Evolutionary conservation across 331 rosid genomes (phyloP), one percentile per base, ranked within the genome.

Genomic region (Pyrus hybrid): DNA sequence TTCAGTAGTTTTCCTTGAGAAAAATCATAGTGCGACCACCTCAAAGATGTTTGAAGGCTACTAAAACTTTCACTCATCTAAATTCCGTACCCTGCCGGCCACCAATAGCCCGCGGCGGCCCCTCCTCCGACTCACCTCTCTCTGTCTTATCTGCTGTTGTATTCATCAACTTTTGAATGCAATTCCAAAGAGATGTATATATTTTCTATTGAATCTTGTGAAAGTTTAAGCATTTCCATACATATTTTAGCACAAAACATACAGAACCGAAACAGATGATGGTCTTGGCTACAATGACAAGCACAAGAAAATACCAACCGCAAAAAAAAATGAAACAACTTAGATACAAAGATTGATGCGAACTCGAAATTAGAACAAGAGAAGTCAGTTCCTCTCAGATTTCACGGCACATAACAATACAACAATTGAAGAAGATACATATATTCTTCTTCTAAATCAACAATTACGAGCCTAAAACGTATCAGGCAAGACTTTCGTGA

Each of bases 331-430:
- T 37, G 13, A 37, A 37, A 73, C 80, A 84, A 77, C 35, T 81
- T 85, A 65, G 87, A 87, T 89, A 88, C 96, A 89, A 72, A 81
- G 87, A 88, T 76, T 71, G 85, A 80, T 49, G 85, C 76, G 68
- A 61, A 80, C 23, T 53, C 80, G 68, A 81, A 85, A 85, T 81
- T 84, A 70, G 85, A 82, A 85, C 74, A 84, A 78, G 67, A 63
- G 53, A 83, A 63, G 66, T 60, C 77, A 63, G 87, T 87, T 87
- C 86, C 87, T 82, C 91, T 71, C 79, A 64, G 76, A 77, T 83
- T 86, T 85, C 80, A 83, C 86, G 82, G 83, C 85, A 84, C 86
- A 83, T 81, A 78, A 86, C 87, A 82, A 85, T 76, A 83, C 83
- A 87, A 82, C 66, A 80, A 91, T 68, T 74, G 70, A 71, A 76